phyloP scores from a whole-genome alignment of 2,329 filamentous ascomycete species.

The Blastomyces parvus region DNA sequence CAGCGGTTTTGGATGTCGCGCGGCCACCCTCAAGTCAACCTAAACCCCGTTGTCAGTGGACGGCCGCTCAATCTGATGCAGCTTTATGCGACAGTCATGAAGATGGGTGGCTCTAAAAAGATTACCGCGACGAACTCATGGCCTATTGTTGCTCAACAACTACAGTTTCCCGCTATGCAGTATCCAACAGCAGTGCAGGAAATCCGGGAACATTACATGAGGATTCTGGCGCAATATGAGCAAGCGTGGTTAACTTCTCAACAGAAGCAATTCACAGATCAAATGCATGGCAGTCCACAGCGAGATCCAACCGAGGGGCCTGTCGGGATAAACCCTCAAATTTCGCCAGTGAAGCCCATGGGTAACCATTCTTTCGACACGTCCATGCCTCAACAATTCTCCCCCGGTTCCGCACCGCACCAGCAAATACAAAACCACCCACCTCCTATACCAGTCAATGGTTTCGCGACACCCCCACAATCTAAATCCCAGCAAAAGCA shows the following conservation, averaged over 20 bases:
- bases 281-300: slow-evolving; percentile 35
- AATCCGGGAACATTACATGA: slow-evolving; percentile 62
- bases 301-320: slow-evolving; percentile 29
- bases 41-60: slow-evolving; percentile 62
- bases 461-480: slow-evolving; percentile 32
- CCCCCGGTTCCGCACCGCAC: slow-evolving; percentile 21
- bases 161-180: slow-evolving; percentile 53
- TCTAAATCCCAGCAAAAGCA: slow-evolving; percentile 26
- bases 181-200: slow-evolving; percentile 59
- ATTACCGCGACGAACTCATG: slow-evolving; percentile 63
- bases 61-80: slow-evolving; percentile 64
- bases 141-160: slow-evolving; percentile 57
- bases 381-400: slow-evolving; percentile 16
- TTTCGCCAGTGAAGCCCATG: slow-evolving; percentile 38
- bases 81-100: slow-evolving; percentile 68
- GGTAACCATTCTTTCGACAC: slow-evolving; percentile 12
- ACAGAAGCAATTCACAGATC: slow-evolving; percentile 36
- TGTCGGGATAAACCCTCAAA: slow-evolving; percentile 37
- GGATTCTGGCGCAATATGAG: slow-evolving; percentile 69
- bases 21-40: slow-evolving; percentile 58
- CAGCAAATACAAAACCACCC: slow-evolving; percentile 21
- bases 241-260: slow-evolving; percentile 38
- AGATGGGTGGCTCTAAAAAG: slow-evolving; percentile 65
- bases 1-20: slow-evolving; percentile 67
- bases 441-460: slow-evolving; percentile 30